These are phyloP conservation scores for Sordariomycetes sp. DNA, from an alignment of 2,329 filamentous ascomycete species.

Conservation along the genomic window DNA sequence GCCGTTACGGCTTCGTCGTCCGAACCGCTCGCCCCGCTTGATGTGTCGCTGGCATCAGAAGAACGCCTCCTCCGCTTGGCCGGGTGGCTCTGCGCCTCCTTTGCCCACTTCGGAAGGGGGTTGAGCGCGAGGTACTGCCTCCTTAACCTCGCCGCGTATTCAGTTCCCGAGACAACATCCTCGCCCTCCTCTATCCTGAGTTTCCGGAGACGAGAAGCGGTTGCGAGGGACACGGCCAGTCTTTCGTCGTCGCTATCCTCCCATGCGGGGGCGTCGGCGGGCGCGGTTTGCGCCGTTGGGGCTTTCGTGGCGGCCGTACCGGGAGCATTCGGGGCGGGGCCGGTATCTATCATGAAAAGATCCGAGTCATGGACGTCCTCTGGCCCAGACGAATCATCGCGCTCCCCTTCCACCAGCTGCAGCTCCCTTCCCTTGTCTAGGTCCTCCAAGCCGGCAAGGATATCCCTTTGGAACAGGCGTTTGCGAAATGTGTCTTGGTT, in stretches of 20 bases:
- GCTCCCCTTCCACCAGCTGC: conserved; percentile 13
- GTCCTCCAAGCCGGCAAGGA: conserved; percentile 18
- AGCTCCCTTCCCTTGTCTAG: conserved; percentile 19
- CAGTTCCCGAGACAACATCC: conserved; percentile 74
- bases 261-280: conserved; percentile 54
- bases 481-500: conserved; percentile 73
- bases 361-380: conserved; percentile 64
- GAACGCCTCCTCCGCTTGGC: conserved; percentile 42
- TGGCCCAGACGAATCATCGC: conserved; percentile 22
- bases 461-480: conserved; percentile 51
- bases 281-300: background rate
- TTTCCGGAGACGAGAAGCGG: conserved; percentile 68
- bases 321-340: conserved; percentile 26
- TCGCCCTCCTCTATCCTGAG: conserved; percentile 71
- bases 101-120: conserved; percentile 50
- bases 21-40: conserved; percentile 30
- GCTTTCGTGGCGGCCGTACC: background rate
- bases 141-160: conserved; percentile 72
- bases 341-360: conserved; percentile 68
- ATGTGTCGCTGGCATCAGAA: conserved; percentile 30
- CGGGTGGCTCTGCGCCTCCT: conserved; percentile 36
- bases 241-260: conserved; percentile 94
- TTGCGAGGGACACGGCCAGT: conserved; percentile 70
- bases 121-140: conserved; percentile 60
- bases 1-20: conserved; percentile 53